Percentiles rank a stretch among this genome's conserved stretches.
These are phyloP conservation scores for Tagetes patula DNA, from an alignment of 129 eudicot species.

Conservation along the genomic window DNA sequence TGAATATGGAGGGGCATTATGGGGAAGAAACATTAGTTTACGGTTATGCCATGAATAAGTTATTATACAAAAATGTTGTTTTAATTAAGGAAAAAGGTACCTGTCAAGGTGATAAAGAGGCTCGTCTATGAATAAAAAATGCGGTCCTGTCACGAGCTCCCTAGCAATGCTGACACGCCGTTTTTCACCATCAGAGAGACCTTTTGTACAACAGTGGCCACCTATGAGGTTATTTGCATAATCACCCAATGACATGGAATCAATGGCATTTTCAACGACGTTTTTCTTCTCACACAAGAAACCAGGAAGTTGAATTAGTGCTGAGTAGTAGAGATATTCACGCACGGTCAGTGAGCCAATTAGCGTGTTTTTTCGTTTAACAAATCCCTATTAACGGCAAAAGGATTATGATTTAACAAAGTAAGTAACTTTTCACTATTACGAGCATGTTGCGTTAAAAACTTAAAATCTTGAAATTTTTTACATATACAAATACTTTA, in stretches of 20 bases:
- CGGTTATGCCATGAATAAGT: background rate
- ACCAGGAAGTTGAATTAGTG: slow-evolving; percentile 91
- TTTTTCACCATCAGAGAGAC: slow-evolving; percentile 90
- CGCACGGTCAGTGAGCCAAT: slow-evolving; percentile 78
- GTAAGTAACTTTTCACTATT: background rate
- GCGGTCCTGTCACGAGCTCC: slow-evolving; percentile 93
- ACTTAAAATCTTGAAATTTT: background rate
- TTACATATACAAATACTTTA: background rate
- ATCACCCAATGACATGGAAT: slow-evolving; percentile 86
- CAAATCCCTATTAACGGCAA: slow-evolving; percentile 48
- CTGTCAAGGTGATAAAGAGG: slow-evolving; percentile 97
- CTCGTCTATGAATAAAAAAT: slow-evolving; percentile 80
- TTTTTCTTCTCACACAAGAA: slow-evolving; percentile 73
- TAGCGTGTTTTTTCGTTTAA: slow-evolving; percentile 68
- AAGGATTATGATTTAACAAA: background rate
- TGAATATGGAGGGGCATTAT: slow-evolving; percentile 30
- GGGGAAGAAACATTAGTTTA: background rate
- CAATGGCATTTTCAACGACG: slow-evolving; percentile 89
- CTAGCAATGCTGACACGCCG: slow-evolving; percentile 92
- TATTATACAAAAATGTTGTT: background rate
- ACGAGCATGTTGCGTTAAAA: background rate
- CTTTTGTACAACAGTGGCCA: slow-evolving; percentile 84
- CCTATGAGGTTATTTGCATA: slow-evolving; percentile 89
- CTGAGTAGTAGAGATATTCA: slow-evolving; percentile 93
- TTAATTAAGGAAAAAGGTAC: slow-evolving; percentile 12